Base-by-base conservation (phyloP, 2,329 filamentous ascomycete species). In the Alternaria arborescens region DNA sequence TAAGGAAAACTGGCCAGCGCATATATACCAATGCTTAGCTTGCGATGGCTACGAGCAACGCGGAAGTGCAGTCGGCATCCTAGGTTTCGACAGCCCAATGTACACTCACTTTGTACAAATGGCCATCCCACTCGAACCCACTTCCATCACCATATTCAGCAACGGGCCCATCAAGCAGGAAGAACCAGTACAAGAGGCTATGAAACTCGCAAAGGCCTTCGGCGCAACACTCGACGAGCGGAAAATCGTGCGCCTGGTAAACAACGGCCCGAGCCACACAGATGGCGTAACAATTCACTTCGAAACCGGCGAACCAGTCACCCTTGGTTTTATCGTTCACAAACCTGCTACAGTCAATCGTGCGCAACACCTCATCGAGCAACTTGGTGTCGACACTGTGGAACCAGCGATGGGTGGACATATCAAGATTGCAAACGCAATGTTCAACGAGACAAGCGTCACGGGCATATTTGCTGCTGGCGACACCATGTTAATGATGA, bases 31-130 rank as follows among this genome's bases (percentile, higher is more conserved):
- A 66, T 89, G 86, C 65, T 80, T 88, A 1, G 87, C 84, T 66
- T 89, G 86, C 71, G 82, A 88, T 63, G 87, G 87, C 5, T 88
- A 81, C 69, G 87, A 89, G 62, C 84, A 88, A 52, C 79, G 82
- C 14, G 85, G 83, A 2, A 67, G 65, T 2, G 67, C 76, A 0
- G 70, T 74, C 5, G 75, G 74, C 3, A 61, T 77, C 18, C 62
- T 77, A 0, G 66, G 62, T 3, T 72, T 70, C 32, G 58, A 63
- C 10, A 64, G 54, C n/a, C 70, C 72, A 1, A 60, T 62, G 51
- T 66, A 62, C n/a, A 52, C 63, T 4, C 74, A 76, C 52, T 44
- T 71, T 3, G 69, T 71, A 3, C 58, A 65, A 36, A 74, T 76
- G 72, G 73, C 72, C 1, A 40, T 54, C 1, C 60, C 63, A 0